These are phyloP conservation scores for Guillardia theta DNA, from an alignment of 78 protist species.

Conservation along the genomic window DNA sequence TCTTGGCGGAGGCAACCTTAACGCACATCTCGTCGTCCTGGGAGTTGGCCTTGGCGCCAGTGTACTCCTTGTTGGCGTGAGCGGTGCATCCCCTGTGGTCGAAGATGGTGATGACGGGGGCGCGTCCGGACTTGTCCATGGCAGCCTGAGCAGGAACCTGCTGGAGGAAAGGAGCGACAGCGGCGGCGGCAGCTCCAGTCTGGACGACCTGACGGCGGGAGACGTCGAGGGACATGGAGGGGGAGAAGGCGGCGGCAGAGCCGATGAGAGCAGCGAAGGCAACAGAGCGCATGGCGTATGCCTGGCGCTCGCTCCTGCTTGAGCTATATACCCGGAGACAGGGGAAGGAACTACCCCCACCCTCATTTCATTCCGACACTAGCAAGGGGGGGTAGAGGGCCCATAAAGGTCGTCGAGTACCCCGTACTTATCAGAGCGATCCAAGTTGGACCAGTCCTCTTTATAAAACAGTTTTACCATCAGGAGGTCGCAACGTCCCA, in stretches of 20 bases:
- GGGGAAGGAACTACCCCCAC: too few species aligned
- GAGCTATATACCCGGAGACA: too few species aligned
- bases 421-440: too few species aligned
- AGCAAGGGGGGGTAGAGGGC: too few species aligned
- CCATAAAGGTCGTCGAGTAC: too few species aligned
- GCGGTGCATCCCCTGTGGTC: constrained; percentile 31
- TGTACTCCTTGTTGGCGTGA: neutral
- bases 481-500: too few species aligned
- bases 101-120: constrained; percentile 27
- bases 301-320: too few species aligned
- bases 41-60: neutral
- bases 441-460: too few species aligned
- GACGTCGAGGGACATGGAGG: neutral
- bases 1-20: neutral
- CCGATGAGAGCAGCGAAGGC: neutral
- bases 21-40: constrained; percentile 18
- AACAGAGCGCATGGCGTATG: neutral
- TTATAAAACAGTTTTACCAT: too few species aligned
- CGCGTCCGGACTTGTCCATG: constrained; percentile 24
- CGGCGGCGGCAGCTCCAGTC: constrained; percentile 38
- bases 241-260: constrained; percentile 23
- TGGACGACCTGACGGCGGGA: constrained; percentile 35
- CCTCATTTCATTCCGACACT: too few species aligned
- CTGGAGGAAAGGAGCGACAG: constrained; percentile 1
- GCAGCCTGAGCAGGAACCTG: neutral